These are phyloP conservation scores for Tympanopsis confertula DNA, from an alignment of 2,329 filamentous ascomycete genomes.

Conservation along the genomic window DNA sequence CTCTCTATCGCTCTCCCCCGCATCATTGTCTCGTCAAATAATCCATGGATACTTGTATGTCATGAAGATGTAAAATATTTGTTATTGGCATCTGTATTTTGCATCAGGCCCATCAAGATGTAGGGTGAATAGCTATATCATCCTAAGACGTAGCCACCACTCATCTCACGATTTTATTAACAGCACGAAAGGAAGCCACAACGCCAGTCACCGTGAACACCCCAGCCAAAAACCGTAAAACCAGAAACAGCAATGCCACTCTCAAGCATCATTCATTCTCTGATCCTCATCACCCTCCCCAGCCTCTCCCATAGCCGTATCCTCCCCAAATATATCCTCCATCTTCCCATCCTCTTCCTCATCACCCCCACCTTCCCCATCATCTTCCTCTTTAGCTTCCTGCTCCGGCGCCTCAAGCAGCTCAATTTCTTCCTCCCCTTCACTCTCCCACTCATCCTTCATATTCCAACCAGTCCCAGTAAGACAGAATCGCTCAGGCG, in stretches of 20 bases:
- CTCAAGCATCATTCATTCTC: slow-evolving; percentile 26
- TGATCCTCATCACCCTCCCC: slow-evolving; percentile 20
- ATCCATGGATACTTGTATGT: no score
- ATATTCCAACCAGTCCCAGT: slow-evolving; percentile 16
- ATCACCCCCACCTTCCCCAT: slow-evolving; percentile 7
- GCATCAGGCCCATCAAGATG: no score
- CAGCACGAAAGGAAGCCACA: no score
- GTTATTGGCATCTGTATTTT: no score
- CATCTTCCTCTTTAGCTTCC: slow-evolving; percentile 8
- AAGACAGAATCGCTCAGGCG: slow-evolving; percentile 13
- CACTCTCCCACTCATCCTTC: slow-evolving; percentile 12
- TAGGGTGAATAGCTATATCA: no score
- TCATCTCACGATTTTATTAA: no score
- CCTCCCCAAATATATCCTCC: slow-evolving; percentile 32
- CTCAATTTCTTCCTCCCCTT: slow-evolving; percentile 17
- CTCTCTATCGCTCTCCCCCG: no score
- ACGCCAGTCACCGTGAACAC: no score
- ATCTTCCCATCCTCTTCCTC: slow-evolving; percentile 10
- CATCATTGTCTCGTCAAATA: no score
- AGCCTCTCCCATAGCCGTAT: slow-evolving; percentile 22
- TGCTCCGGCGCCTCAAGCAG: slow-evolving; percentile 15
- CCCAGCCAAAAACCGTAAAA: no score
- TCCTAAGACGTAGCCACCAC: no score
- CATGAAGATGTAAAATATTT: no score
- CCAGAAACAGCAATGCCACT: slow-evolving; percentile 2